Base-by-base conservation (phyloP, 306 rosid genomes). In the Vigna nakashimae region DNA sequence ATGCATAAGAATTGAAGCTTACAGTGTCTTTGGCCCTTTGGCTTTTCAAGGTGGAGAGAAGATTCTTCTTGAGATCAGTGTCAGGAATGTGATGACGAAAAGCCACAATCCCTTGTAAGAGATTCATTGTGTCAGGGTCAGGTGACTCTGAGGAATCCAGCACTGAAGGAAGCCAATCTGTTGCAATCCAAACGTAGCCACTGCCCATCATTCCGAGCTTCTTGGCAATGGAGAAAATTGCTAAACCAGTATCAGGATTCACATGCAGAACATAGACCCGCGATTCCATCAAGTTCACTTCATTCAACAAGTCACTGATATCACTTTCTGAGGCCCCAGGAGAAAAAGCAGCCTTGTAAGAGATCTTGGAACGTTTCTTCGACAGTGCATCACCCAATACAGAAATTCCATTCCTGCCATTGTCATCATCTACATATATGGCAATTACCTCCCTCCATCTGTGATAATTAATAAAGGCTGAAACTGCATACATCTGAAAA, bases 141-240 rank as follows among this genome's bases (percentile, higher is more conserved):
- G 69, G 79, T 32, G 76, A 67, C 55, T 74, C 85, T 5, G 34
- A 36, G 2, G 98, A 86, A 81, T 93, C 98, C 9, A 91, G 82
- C 80, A 62, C 49, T 11, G 97, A 84, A 84, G 97, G 93, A 84
- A 93, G 98, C 97, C 98, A 93, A 78, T 93, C 92, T 46, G 96
- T 91, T 51, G 97, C 89, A 73, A 93, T 90, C 98, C 98, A 93
- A 32, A 91, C 97, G 74, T 88, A 93, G 75, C 90, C 90, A 72
- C 17, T 62, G 36, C 53, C 18, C 89, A 81, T 88, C 97, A 93
- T 91, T 24, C 83, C 76, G 52, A 93, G 88, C 60, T 80, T 69
- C 82, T 87, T 88, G 20, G 97, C 97, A 28, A 75, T 59, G 20
- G 91, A 65, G 45, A 93, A 90, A 56, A 93, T 40, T 4, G 62